phyloP scores from a whole-genome alignment of 352 stramenopile genomes.

The Elongisporangium undulatum region DNA sequence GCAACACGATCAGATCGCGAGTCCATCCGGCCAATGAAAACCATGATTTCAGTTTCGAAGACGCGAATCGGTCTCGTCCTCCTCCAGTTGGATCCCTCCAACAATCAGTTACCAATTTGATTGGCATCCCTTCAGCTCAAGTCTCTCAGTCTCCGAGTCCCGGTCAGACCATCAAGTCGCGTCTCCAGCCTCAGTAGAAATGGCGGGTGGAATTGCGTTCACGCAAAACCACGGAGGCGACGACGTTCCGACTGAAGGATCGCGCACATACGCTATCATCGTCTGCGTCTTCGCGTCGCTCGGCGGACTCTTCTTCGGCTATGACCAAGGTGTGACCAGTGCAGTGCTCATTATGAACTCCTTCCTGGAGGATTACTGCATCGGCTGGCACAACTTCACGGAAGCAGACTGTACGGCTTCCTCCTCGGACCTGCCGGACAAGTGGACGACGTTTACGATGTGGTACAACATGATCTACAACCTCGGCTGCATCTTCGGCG shows the following conservation, averaged over 20 bases:
- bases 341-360: slow-evolving; percentile 39
- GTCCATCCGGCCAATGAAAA: background rate
- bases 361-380: slow-evolving; percentile 46
- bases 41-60: background rate
- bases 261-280: slow-evolving; percentile 35
- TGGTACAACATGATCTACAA: slow-evolving; percentile 61
- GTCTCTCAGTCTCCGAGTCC: no score
- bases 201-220: slow-evolving; percentile 1
- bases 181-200: background rate
- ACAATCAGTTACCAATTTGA: background rate
- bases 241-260: slow-evolving; percentile 26
- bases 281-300: slow-evolving; percentile 34
- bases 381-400: slow-evolving; percentile 32
- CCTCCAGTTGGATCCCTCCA: background rate
- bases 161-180: background rate
- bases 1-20: background rate
- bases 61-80: background rate
- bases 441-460: slow-evolving; percentile 42
- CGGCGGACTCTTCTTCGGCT: slow-evolving; percentile 36
- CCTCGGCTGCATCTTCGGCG: slow-evolving; percentile 39
- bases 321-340: slow-evolving; percentile 30
- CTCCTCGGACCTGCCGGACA: slow-evolving; percentile 24
- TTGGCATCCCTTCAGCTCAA: background rate
- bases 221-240: background rate
- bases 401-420: slow-evolving; percentile 26